Conservation (phyloP, 73 alveolate genomes). For the Paramecium pentaurelia region DNA sequence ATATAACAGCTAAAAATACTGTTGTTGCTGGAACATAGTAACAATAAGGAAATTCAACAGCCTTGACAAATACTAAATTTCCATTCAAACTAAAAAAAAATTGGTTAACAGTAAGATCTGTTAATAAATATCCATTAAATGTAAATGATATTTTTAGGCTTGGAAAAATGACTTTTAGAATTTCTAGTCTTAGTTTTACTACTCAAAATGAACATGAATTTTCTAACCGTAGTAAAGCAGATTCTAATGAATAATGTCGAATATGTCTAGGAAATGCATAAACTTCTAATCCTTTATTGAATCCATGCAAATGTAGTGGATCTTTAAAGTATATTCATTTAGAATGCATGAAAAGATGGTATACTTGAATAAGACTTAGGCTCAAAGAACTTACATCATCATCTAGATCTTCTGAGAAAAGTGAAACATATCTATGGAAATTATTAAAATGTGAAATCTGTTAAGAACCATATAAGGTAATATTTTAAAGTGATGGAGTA, state of each 20-base stretch:
- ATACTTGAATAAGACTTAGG: not conserved
- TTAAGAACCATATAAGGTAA: not conserved
- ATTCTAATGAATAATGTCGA: conserved; percentile 54
- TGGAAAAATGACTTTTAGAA: conserved; percentile 31
- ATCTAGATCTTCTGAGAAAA: not conserved
- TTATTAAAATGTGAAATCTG: conserved; percentile 57
- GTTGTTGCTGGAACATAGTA: not conserved
- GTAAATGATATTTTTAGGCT: not conserved
- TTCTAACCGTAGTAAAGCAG: not conserved
- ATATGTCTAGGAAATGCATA: conserved; percentile 55
- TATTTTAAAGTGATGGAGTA: conserved; percentile 38
- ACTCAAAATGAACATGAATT: not conserved
- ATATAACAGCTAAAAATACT: not conserved
- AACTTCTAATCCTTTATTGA: conserved; percentile 54
- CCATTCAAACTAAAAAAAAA: not conserved
- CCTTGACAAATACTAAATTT: not conserved
- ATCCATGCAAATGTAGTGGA: conserved; percentile 68
- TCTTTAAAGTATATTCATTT: conserved; percentile 63
- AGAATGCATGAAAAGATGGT: conserved; percentile 67
- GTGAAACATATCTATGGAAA: conserved; percentile 42
- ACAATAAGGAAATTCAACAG: conserved; percentile 1
- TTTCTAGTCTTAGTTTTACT: not conserved
- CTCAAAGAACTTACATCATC: conserved; percentile 43
- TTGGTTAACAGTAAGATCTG: conserved; percentile 5
- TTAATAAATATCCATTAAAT: not conserved